These are phyloP conservation scores for Magnusiomyces tetraspermus DNA, from an alignment of 1,139 yeast genomes.

Conservation along the genomic window DNA sequence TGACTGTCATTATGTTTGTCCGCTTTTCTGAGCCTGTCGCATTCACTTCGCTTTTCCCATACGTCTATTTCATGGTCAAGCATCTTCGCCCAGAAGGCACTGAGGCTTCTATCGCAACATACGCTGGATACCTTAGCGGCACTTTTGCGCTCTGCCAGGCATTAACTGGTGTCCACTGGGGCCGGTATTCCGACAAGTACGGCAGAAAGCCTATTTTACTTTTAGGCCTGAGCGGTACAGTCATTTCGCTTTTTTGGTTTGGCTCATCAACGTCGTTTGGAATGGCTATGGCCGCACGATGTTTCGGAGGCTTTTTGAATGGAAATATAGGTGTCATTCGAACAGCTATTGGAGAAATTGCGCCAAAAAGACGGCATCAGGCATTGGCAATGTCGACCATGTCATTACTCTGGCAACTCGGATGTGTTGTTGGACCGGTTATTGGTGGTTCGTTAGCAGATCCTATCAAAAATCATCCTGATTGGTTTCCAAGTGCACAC, in stretches of 20 bases:
- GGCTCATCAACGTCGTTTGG: slow-evolving; percentile 46
- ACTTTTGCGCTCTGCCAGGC: slow-evolving; percentile 47
- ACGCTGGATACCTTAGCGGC: slow-evolving; percentile 52
- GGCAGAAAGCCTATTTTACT: slow-evolving; percentile 54
- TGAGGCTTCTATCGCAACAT: slow-evolving; percentile 36
- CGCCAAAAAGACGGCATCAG: slow-evolving; percentile 47
- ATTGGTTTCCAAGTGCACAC: slow-evolving; percentile 19
- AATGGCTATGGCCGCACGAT: slow-evolving; percentile 45
- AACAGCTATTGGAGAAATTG: slow-evolving; percentile 53
- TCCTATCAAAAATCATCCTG: slow-evolving; percentile 30
- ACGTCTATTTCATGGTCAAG: slow-evolving; percentile 53
- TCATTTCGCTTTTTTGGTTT: slow-evolving; percentile 40
- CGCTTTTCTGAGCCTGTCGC: slow-evolving; percentile 55
- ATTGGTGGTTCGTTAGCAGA: slow-evolving; percentile 41
- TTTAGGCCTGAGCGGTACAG: slow-evolving; percentile 44
- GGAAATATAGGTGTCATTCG: slow-evolving; percentile 56
- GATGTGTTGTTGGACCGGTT: slow-evolving; percentile 49
- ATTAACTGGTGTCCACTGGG: slow-evolving; percentile 51
- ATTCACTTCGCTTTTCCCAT: slow-evolving; percentile 55
- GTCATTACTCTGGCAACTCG: slow-evolving; percentile 52
- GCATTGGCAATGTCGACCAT: slow-evolving; percentile 52
- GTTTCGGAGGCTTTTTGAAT: slow-evolving; percentile 47
- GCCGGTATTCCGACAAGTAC: slow-evolving; percentile 42
- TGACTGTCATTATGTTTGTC: slow-evolving; percentile 37
- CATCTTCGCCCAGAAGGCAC: slow-evolving; percentile 29